Percentiles rank a stretch among this genome's conserved stretches.
phyloP scores from a whole-genome alignment of 352 stramenopile species.

The Globisporangium cystogenes region DNA sequence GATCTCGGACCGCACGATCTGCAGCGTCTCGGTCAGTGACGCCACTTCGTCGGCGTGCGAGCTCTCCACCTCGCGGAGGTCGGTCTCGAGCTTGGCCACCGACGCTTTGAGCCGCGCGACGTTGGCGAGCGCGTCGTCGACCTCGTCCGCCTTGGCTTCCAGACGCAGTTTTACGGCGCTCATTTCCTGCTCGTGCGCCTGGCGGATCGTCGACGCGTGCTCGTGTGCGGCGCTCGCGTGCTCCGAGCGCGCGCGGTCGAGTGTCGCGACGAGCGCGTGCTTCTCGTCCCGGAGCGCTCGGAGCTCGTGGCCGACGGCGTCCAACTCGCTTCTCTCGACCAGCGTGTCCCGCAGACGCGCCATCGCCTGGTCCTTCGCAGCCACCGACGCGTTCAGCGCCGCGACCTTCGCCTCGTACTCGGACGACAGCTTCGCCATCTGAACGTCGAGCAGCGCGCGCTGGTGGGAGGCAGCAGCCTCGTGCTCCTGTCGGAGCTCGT shows the following conservation, averaged over 20 bases:
- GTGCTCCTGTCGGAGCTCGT: slow-evolving; percentile 32
- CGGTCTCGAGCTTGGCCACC: slow-evolving; percentile 31
- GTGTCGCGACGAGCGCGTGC: slow-evolving; percentile 32
- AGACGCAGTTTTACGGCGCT: slow-evolving; percentile 30
- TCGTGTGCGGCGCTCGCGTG: slow-evolving; percentile 26
- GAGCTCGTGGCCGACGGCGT: slow-evolving; percentile 38
- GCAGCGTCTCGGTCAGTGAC: slow-evolving; percentile 35
- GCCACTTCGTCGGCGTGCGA: slow-evolving; percentile 34
- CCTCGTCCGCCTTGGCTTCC: slow-evolving; percentile 33
- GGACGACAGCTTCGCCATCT: slow-evolving; percentile 31
- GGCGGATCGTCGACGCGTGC: slow-evolving; percentile 23
- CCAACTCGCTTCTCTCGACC: slow-evolving; percentile 44
- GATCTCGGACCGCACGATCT: slow-evolving; percentile 31
- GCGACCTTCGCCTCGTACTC: slow-evolving; percentile 49
- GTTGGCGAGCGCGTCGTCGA: slow-evolving; percentile 28
- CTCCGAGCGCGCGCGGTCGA: slow-evolving; percentile 34
- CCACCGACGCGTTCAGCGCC: slow-evolving; percentile 33
- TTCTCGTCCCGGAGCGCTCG: slow-evolving; percentile 40
- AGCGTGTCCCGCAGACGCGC: slow-evolving; percentile 30
- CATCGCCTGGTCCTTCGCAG: slow-evolving; percentile 42
- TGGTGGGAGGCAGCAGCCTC: slow-evolving; percentile 33
- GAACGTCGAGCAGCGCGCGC: slow-evolving; percentile 26
- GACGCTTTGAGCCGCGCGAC: slow-evolving; percentile 28
- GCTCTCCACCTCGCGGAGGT: slow-evolving; percentile 24
- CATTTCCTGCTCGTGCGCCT: slow-evolving; percentile 35